Conservation (phyloP, 2,329 filamentous ascomycete genomes). For the Aspergillus japonicus region DNA sequence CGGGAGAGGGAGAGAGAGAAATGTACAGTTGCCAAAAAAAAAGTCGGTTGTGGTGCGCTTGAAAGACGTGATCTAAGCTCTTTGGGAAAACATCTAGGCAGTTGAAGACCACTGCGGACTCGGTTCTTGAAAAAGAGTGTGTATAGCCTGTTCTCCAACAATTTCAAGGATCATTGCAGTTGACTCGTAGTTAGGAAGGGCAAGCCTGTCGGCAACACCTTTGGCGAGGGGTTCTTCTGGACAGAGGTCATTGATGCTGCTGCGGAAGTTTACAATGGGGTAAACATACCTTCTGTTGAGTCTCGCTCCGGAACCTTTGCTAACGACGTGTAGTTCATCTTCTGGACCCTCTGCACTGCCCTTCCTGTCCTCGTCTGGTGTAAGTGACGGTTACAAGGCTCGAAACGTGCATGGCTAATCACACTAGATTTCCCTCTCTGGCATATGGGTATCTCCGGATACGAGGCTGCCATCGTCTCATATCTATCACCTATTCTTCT, state of each 20-base stretch:
- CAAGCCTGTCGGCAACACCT: slow-evolving; percentile 68
- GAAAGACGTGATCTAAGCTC: slow-evolving; percentile 37
- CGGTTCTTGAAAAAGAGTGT: slow-evolving; percentile 71
- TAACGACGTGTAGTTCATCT: slow-evolving; percentile 67
- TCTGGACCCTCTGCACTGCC: slow-evolving; percentile 92
- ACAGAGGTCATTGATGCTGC: slow-evolving; percentile 72
- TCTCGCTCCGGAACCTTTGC: slow-evolving; percentile 10
- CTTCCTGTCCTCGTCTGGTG: slow-evolving; percentile 90
- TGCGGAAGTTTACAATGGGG: slow-evolving; percentile 88
- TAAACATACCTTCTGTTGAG: slow-evolving; percentile 46
- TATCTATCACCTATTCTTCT: slow-evolving; percentile 80
- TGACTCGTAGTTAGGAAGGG: slow-evolving; percentile 62
- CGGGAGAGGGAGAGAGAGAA: slow-evolving; percentile 35
- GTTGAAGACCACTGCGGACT: slow-evolving; percentile 48
- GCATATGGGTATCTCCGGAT: slow-evolving; percentile 99
- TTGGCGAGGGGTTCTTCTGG: slow-evolving; percentile 71
- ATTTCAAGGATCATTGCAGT: slow-evolving; percentile 14
- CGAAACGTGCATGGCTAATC: slow-evolving; percentile 19
- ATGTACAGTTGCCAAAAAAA: slow-evolving; percentile 48
- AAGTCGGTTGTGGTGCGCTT: slow-evolving; percentile 36
- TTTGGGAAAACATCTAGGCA: slow-evolving; percentile 43
- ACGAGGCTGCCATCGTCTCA: slow-evolving; percentile 83
- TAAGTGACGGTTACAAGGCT: slow-evolving; percentile 50
- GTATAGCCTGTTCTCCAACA: slow-evolving; percentile 38
- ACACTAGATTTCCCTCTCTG: slow-evolving; percentile 83